phyloP scores from a whole-genome alignment of 495 filamentous ascomycete species.

The Articulospora tetracladia region DNA sequence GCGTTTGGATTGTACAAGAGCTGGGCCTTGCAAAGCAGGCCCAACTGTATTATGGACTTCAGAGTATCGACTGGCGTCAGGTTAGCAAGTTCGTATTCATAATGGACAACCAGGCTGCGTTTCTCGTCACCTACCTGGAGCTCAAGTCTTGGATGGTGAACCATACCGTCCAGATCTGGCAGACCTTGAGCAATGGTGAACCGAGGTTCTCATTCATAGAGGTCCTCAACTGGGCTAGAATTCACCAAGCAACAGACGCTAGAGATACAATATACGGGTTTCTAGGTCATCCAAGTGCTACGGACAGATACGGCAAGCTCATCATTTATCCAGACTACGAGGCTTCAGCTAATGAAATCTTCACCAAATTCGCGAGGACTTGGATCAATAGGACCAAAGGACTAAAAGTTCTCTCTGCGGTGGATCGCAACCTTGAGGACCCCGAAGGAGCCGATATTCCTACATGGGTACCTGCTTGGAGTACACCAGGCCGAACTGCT shows the following conservation, averaged over 20 bases:
- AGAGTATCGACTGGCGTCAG: neutral
- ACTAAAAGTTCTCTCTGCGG: neutral
- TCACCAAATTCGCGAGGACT: neutral
- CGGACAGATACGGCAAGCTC: neutral
- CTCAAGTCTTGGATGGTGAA: constrained; percentile 1
- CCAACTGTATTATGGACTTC: neutral
- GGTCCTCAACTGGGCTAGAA: constrained; percentile 1
- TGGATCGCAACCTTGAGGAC: neutral
- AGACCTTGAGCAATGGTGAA: neutral
- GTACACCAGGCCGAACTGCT: neutral
- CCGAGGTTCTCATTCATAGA: neutral
- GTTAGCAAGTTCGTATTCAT: neutral
- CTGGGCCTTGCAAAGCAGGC: neutral
- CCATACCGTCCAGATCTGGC: neutral
- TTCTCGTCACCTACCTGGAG: neutral
- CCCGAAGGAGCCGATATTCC: neutral
- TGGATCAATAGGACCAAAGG: neutral
- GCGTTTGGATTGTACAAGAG: constrained; percentile 1
- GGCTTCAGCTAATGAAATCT: neutral
- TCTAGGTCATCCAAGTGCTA: neutral
- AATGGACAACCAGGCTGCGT: neutral
- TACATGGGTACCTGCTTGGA: constrained; percentile 1
- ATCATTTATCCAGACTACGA: neutral
- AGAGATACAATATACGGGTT: neutral
- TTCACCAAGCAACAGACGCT: constrained; percentile 1